Base-by-base conservation (phyloP, 345 rosid genomes). In the Aurinia saxatilis region DNA sequence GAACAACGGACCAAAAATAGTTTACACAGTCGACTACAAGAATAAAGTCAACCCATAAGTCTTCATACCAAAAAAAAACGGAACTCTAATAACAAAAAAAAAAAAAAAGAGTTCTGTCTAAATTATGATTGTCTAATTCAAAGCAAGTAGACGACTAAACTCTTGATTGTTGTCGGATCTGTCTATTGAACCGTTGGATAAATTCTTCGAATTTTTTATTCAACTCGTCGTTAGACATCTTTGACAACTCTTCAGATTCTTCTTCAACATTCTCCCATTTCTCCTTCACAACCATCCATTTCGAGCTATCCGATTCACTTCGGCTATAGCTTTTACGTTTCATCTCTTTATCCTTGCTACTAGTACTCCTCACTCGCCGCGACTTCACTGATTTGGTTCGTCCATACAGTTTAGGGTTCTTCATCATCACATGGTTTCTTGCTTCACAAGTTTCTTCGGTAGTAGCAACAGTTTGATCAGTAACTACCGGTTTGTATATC, bases 121-220 rank as follows among this genome's bases (percentile, higher is more conserved):
- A 37, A 21, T 13, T 44, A 54, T 11, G n/a, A 18, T 17, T 1
- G 31, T 27, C 31, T 7, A 10, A 7, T 47, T 29, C 5, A 45
- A 38, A 13, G 53, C 63, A 74, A 41, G 52, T 41, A 40, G 60
- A 17, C 45, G 60, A 17, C 45, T 33, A 80, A 58, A 10, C 45
- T 59, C 49, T 52, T 33, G 70, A 69, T 56, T 83, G 93, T 37
- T 73, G 77, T 67, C 84, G 75, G 52, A 87, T 81, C 50, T 87
- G 79, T 67, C 60, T 77, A 56, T 82, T 86, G 72, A 77, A 82
- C 47, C 62, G 72, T 49, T 70, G 74, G 67, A 90, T 90, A 14
- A 90, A 87, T 14, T 90, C 93, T 67, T 90, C 96, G 8, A 84
- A 82, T 61, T 90, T 78, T 60, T 50, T 62, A 50, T 91, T 85